Conservation (phyloP, 768 basidiomycete genomes). For the Macrolepiota fuliginosa region DNA sequence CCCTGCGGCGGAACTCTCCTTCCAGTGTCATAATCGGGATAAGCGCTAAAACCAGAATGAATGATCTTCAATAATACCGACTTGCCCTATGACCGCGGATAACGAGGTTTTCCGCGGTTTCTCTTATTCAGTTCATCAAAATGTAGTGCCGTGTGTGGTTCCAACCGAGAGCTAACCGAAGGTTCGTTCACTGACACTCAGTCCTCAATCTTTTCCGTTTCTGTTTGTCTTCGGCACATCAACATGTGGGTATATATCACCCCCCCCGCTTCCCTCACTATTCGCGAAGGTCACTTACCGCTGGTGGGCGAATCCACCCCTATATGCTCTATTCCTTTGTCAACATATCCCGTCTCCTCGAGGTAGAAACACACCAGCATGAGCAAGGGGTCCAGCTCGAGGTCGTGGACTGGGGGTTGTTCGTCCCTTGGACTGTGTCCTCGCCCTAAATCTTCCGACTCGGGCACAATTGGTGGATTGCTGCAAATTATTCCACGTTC, state of each 20-base stretch:
- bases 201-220: background rate
- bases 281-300: background rate
- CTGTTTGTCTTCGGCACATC: background rate
- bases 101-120: slow-evolving; percentile 22
- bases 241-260: background rate
- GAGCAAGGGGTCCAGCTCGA: no score
- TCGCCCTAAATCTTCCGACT: background rate
- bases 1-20: slow-evolving; percentile 33
- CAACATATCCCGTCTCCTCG: no score
- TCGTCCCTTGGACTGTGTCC: background rate
- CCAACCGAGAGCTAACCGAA: slow-evolving; percentile 9
- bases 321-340: no score
- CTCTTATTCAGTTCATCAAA: slow-evolving; percentile 17
- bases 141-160: slow-evolving; percentile 3
- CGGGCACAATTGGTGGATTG: background rate
- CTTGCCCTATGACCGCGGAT: slow-evolving; percentile 26
- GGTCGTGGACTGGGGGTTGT: no score
- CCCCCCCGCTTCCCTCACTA: background rate
- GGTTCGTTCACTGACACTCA: background rate
- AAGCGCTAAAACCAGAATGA: slow-evolving; percentile 34
- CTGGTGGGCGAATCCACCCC: background rate
- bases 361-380: no score
- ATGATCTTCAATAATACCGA: slow-evolving; percentile 29
- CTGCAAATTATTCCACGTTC: background rate
- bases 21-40: slow-evolving; percentile 24